phyloP scores from a whole-genome alignment of 768 basidiomycete genomes.

The Amyloporia xantha region DNA sequence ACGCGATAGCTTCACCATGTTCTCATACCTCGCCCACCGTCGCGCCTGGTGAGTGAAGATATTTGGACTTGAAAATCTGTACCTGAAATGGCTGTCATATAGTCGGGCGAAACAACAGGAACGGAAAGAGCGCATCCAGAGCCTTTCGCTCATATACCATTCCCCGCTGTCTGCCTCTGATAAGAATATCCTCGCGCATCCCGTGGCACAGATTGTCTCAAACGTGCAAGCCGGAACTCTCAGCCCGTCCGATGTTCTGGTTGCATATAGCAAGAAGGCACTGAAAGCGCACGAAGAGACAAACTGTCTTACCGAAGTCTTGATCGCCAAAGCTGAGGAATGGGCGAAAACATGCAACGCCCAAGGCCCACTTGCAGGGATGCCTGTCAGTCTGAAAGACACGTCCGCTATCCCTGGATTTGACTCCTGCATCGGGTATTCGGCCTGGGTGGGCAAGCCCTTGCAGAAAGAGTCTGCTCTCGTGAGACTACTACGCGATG shows the following conservation, averaged over 20 bases:
- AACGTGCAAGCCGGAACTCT: conserved; percentile 20
- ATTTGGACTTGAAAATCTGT: background rate
- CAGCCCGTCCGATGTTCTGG: conserved; percentile 17
- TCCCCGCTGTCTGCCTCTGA: conserved; percentile 14
- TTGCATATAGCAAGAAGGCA: conserved; percentile 32
- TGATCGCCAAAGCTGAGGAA: conserved; percentile 18
- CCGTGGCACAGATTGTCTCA: conserved; percentile 17
- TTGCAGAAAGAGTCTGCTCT: conserved; percentile 31
- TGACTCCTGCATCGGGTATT: conserved; percentile 42
- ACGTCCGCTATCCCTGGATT: conserved; percentile 37
- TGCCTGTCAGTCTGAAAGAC: conserved; percentile 48
- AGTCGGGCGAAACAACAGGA: conserved; percentile 21
- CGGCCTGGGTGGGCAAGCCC: conserved; percentile 33
- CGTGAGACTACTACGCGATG: conserved; percentile 34
- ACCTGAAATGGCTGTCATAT: background rate
- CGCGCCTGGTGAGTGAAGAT: conserved; percentile 21
- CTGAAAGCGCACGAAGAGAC: conserved; percentile 36
- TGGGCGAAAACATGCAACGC: conserved; percentile 22
- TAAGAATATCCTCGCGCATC: conserved; percentile 15
- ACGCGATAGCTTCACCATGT: conserved; percentile 6
- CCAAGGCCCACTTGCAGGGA: conserved; percentile 34
- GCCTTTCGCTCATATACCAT: conserved; percentile 18
- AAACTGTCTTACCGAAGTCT: conserved; percentile 41
- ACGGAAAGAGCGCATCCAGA: conserved; percentile 20
- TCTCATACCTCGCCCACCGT: conserved; percentile 19